These are phyloP conservation scores for Paracamarosporium sp. DNA, from an alignment of 2,329 filamentous ascomycete genomes.

Conservation along the genomic window DNA sequence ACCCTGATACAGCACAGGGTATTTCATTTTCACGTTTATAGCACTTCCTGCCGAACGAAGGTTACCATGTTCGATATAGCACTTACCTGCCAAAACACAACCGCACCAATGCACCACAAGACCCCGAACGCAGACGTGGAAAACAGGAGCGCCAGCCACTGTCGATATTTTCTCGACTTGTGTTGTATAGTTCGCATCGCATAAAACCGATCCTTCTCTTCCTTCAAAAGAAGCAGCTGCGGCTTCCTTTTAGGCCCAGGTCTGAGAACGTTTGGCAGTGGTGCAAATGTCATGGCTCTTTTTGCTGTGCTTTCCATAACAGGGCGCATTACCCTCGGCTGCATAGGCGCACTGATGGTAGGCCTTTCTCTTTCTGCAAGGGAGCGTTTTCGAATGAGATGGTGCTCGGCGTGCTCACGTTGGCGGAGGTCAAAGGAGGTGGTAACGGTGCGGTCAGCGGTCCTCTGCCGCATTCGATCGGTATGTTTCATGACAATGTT, in stretches of 20 bases:
- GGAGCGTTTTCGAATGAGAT: slow-evolving; percentile 25
- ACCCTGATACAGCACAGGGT: too few relatives aligned
- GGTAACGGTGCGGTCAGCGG: slow-evolving; percentile 61
- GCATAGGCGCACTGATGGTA: slow-evolving; percentile 33
- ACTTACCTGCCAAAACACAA: slow-evolving; percentile 68
- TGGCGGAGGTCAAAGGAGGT: slow-evolving; percentile 57
- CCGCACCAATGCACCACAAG: slow-evolving; percentile 82
- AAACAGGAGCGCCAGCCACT: slow-evolving; percentile 75
- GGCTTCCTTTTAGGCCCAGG: slow-evolving; percentile 35
- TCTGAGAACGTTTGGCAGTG: slow-evolving; percentile 16
- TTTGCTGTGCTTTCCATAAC: slow-evolving; percentile 24
- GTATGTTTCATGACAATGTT: slow-evolving; percentile 69
- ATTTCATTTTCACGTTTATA: too few relatives aligned
- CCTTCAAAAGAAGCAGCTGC: slow-evolving; percentile 63
- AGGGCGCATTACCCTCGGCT: slow-evolving; percentile 27
- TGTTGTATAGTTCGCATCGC: slow-evolving; percentile 83
- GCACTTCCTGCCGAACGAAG: too few relatives aligned
- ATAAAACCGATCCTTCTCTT: slow-evolving; percentile 71
- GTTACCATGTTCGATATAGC: too few relatives aligned
- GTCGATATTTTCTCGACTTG: slow-evolving; percentile 68
- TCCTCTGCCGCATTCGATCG: slow-evolving; percentile 60
- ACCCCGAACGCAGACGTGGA: slow-evolving; percentile 73
- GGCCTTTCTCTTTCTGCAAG: slow-evolving; percentile 8
- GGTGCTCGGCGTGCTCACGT: slow-evolving; percentile 34
- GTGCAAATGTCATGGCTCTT: slow-evolving; percentile 10